Evolutionary conservation across 192 early-diverging fungal genomes (phyloP), one percentile per base, ranked within the genome.

Genomic region (Obelidium mucronatum): DNA sequence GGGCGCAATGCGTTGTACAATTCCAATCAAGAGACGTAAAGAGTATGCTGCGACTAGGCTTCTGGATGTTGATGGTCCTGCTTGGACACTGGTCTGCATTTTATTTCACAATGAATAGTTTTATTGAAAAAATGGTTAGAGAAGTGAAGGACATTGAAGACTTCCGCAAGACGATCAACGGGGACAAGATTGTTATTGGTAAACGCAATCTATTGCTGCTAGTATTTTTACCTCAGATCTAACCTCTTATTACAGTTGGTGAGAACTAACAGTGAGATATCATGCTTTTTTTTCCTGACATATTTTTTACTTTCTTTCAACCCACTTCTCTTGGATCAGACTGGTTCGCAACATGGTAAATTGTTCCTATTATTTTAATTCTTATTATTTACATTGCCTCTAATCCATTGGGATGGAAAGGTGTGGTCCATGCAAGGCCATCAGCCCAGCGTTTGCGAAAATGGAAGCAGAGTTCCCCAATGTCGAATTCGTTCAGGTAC

Each of bases 371-470:
- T 59, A 59, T 24, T 19, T 11, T 48, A 19, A 48, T 19, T 6
- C 44, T 48, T 19, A 6, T 48, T 48, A 19, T 48, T 48, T 6
- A 48, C 19, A 19, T 48, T 48, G 19, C 44, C 19, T 48, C 40
- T 28, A 72, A n/a, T n/a, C n/a, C n/a, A n/a, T n/a, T n/a, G n/a
- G n/a, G n/a, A n/a, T n/a, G n/a, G n/a, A n/a, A n/a, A 66, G 83
- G 82, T 85, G 82, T 76, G 86, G 86, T 35, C 86, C 86, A 15
- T 88, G 86, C 77, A 80, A 81, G 60, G 78, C 84, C 61, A 88
- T 88, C 66, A 37, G 81, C 48, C 87, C 87, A 61, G 79, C 81
- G 44, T 82, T 78, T 80, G 78, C 76, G 22, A 64, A 68, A 30
- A 80, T 83, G 67, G 62, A 84, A 39, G 34, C 81, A 33, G 72